Percentiles rank a stretch among this genome's conserved stretches.
These are phyloP conservation scores for Ehretia macrophylla DNA, from an alignment of 257 asterid genomes.

Conservation along the genomic window DNA sequence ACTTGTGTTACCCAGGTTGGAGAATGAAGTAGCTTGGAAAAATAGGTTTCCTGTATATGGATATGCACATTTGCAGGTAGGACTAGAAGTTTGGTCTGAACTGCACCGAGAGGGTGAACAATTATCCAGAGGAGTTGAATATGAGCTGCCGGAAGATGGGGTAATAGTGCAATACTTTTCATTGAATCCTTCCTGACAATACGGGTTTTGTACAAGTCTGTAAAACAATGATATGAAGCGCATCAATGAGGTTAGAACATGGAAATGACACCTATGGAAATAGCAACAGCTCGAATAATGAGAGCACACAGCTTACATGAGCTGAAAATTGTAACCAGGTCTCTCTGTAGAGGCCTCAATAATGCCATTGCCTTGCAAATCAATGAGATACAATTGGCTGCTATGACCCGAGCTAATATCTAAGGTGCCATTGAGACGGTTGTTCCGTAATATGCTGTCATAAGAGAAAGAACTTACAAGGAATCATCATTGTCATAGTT, in stretches of 20 bases:
- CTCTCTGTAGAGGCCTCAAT: constrained; percentile 21
- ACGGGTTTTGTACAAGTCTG: constrained; percentile 63
- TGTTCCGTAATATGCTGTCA: constrained; percentile 52
- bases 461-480: not conserved
- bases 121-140: constrained; percentile 49
- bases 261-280: not conserved
- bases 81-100: constrained; percentile 44
- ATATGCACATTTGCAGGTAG: constrained; percentile 65
- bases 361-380: constrained; percentile 27
- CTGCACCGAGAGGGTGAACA: constrained; percentile 44
- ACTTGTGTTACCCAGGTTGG: constrained; percentile 47
- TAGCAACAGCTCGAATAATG: not conserved
- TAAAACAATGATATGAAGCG: constrained; percentile 10
- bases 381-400: constrained; percentile 44
- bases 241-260: not conserved
- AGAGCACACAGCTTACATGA: constrained; percentile 35
- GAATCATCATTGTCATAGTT: not conserved
- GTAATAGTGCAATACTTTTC: constrained; percentile 41
- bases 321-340: constrained; percentile 29
- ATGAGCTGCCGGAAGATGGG: constrained; percentile 23
- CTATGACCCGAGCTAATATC: constrained; percentile 33
- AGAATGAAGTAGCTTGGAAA: constrained; percentile 78
- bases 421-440: constrained; percentile 49
- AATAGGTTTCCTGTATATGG: constrained; percentile 63
- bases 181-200: constrained; percentile 37